phyloP scores from a whole-genome alignment of 495 filamentous ascomycete species.

The Daldinia bambusicola region DNA sequence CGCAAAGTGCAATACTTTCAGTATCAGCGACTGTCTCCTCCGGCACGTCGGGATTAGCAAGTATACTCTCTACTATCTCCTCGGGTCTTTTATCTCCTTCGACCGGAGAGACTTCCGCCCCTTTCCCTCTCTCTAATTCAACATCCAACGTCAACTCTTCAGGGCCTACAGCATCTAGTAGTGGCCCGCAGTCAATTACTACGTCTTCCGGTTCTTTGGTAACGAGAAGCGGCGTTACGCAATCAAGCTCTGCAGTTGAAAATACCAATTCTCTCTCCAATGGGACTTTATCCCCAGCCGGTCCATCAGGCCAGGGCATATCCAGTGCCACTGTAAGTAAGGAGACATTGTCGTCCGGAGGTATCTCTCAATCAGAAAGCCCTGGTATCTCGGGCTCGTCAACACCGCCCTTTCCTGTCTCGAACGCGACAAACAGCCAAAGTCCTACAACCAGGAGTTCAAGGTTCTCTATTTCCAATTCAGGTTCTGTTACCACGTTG shows the following conservation, averaged over 20 bases:
- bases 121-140: constrained; percentile 25
- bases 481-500: constrained; percentile 15
- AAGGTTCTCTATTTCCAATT: constrained; percentile 12
- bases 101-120: constrained; percentile 13
- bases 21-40: constrained; percentile 14
- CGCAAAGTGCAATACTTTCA: constrained; percentile 3
- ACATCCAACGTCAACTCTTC: constrained; percentile 17
- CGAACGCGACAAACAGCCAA: constrained; percentile 23
- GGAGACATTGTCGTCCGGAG: not conserved
- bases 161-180: constrained; percentile 16
- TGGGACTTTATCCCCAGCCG: constrained; percentile 6
- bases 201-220: constrained; percentile 1
- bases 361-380: not conserved
- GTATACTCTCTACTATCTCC: not conserved
- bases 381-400: constrained; percentile 3
- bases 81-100: constrained; percentile 10
- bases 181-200: constrained; percentile 7
- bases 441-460: constrained; percentile 18
- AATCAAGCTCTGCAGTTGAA: constrained; percentile 6
- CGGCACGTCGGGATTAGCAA: constrained; percentile 1
- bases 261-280: constrained; percentile 10
- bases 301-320: constrained; percentile 17
- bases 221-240: not conserved
- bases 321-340: constrained; percentile 10
- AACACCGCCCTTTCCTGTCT: constrained; percentile 23